Percentiles rank a stretch among this genome's conserved stretches.
phyloP scores from a whole-genome alignment of 805 yeast species.

The Saturnispora zaruensis region DNA sequence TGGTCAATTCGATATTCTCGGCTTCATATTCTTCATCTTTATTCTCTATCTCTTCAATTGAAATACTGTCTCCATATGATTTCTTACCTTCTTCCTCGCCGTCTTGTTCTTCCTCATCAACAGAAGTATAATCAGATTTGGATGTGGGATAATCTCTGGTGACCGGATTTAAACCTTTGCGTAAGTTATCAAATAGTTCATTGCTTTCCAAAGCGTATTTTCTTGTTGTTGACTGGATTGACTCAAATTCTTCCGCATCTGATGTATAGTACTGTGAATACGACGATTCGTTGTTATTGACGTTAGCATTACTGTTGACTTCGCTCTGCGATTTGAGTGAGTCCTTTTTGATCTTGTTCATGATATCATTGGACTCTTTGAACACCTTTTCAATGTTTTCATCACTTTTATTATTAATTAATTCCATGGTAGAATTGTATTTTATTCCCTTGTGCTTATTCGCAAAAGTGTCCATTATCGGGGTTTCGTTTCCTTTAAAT shows the following conservation, averaged over 20 bases:
- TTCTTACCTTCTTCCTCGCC: conserved; percentile 11
- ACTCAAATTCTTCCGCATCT: conserved; percentile 22
- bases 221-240: conserved; percentile 18
- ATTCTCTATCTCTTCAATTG: background rate
- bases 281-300: conserved; percentile 4
- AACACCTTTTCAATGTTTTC: conserved; percentile 3
- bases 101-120: background rate
- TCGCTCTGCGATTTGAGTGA: conserved; percentile 1
- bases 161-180: conserved; percentile 14
- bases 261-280: conserved; percentile 24
- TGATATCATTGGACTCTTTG: background rate
- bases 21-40: background rate
- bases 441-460: conserved; percentile 16
- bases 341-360: conserved; percentile 5
- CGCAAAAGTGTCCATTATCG: conserved; percentile 27
- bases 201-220: conserved; percentile 22
- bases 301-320: too few relatives aligned
- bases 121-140: conserved; percentile 22
- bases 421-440: conserved; percentile 14
- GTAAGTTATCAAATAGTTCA: conserved; percentile 21
- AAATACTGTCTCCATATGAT: background rate
- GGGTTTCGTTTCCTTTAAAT: conserved; percentile 9
- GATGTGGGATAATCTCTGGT: conserved; percentile 9
- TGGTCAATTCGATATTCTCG: conserved; percentile 4
- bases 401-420: conserved; percentile 16